Evolutionary conservation across 345 rosid species (phyloP), one percentile per base, ranked within the genome.

Genomic region (Noccaea caerulescens): DNA sequence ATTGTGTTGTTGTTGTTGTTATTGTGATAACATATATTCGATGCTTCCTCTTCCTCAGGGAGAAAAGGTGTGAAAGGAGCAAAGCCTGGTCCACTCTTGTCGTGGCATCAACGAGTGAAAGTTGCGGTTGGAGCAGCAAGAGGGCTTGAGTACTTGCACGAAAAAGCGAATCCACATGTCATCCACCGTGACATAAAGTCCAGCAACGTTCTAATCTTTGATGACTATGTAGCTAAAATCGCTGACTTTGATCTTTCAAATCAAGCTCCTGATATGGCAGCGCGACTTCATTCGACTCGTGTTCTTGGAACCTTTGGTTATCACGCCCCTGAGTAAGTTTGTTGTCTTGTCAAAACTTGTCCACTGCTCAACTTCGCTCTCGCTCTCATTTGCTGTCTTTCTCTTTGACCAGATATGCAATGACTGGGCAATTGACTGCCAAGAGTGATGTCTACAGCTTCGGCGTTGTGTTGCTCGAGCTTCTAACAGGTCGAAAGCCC

Each of bases 351-450:
- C 71, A 69, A 80, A 56, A 87, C 86, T 56, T 90, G 44, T 49
- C 33, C 16, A 1, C 9, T 52, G 12, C 16, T 55, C 20, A 43
- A 18, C 33, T n/a, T 57, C 54, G 8, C 25, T 36, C 54, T 12
- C n/a, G 4, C 8, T 42, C 53, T 38, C 20, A 53, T 59, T 12
- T 13, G 23, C 57, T 16, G 1, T 30, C 46, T 2, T 13, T 37
- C 38, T 49, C 3, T 37, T 13, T 13, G 14, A 45, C 7, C 81
- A 92, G 96, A 75, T 89, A 89, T 78, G 93, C 98, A 52, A 92
- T 89, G 98, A 89, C 98, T 42, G 98, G 93, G 42, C 98, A 89
- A 74, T 71, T 89, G 77, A 89, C 84, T 62, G 87, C 88, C 63
- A 92, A 89, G 85, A 86, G 94, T 75, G 96, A 92, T 20, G 90